Evolutionary conservation across 1,284 basidiomycete genomes (phyloP), one percentile per base, ranked within the genome.

Genomic region (Austroboletus niveus): DNA sequence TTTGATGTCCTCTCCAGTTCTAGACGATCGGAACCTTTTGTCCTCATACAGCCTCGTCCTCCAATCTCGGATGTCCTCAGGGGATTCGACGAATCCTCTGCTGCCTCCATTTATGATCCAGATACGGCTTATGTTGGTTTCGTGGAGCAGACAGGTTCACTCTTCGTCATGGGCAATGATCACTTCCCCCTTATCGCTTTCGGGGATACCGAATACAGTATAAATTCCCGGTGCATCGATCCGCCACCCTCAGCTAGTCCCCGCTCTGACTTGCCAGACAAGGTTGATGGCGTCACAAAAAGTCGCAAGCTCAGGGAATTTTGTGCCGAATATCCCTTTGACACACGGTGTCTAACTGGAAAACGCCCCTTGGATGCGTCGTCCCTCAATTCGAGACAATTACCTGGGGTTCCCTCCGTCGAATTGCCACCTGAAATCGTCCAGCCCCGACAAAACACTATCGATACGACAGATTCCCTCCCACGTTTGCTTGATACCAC

Each of bases 161-260:
- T 93, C 1, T 94, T 82, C 54, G 89, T 87, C 27, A 84, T 94
- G 82, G 85, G 82, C 60, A 84, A 87, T 1, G 76, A 79, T 14
- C 77, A 75, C 15, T 94, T 79, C 63, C 92, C 91, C 1, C 76
- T 93, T 17, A 85, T 90, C 42, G 78, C 82, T 4, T 91, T 94
- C 61, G 79, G 81, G 4, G 76, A 76, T 53, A 68, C 74, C 12
- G 69, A 70, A 45, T 60, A 64, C 31, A 68, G 57, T 31, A 52
- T 62, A 40, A 56, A 67, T 56, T 59, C 58, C 17, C 54, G 59
- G 53, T 55, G 59, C 34, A 73, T 76, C 42, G 76, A 75, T 46
- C 64, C 75, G 3, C 69, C 74, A 5, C 71, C 62, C 17, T 65
- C 58, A 48, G 36, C 53, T n/a, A 57, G 38, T 48, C 42, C 64